Evolutionary conservation across 2,329 filamentous ascomycete species (phyloP), one percentile per base, ranked within the genome.

Genomic region (Aspergillus sp.): DNA sequence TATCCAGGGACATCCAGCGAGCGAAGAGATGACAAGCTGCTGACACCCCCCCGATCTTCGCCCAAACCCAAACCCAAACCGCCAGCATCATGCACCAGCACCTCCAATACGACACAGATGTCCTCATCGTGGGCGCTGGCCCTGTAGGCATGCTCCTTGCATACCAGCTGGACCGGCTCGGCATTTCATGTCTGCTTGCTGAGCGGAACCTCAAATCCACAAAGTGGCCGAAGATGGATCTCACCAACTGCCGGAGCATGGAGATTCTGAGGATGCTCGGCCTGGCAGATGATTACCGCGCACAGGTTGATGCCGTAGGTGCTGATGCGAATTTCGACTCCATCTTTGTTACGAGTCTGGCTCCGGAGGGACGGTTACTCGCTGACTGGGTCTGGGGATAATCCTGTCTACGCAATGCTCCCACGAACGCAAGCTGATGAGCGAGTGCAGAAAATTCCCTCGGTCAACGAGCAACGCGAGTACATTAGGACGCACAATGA

Each of bases 211-310:
- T 64, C 3, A 57, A 67, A 22, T 74, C 71, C 3, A 76, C 71
- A 2, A 66, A 68, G 66, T 78, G 75, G 75, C 76, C 77, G 0
- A 79, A 79, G 64, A 77, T 78, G 75, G 76, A 78, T 49, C 48
- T 74, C 8, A 77, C 73, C 3, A 79, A 78, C 59, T 66, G 57
- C 17, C 69, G 75, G 2, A 69, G 65, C 11, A 77, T 79, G 76
- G 76, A 78, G 59, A 50, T 78, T 1, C 69, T 76, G 8, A 62
- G 66, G 7, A 60, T 66, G n/a, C 52, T 77, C 13, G 73, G 72
- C 0, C 43, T 77, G 19, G 69, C 70, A 2, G 67, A 74, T n/a
- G 68, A 67, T n/a, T 64, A 71, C n/a, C 61, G 69, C 25, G 56
- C 53, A 15, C 63, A 66, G 38, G 63, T 62, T 11, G 58, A 65